Evolutionary conservation across 169 alveolate species (phyloP), one percentile per base, ranked within the genome.

Genomic region (Fabrea salina): DNA sequence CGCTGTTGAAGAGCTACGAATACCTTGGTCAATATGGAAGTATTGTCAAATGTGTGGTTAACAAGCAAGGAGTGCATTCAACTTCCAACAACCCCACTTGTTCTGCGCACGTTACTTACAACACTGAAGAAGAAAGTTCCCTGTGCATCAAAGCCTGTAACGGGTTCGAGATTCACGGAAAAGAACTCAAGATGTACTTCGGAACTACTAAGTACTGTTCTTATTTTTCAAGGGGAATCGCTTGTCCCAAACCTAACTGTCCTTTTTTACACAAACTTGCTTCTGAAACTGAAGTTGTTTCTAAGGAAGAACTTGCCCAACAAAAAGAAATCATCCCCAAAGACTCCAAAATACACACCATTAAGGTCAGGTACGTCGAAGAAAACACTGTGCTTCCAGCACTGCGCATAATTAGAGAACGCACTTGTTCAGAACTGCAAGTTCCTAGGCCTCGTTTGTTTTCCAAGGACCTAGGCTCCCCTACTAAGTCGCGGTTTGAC

Each of bases 141-240:
- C 39, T 82, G 3, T 92, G 92, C 27, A 83, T 90, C 71, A 80
- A 84, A 70, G 79, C 91, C 3, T 57, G 89, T 8, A 89, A 90
- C 75, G 72, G 77, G 44, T 80, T 77, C 25, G 76, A 25, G 4
- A 33, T 61, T 19, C 88, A 83, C 1, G 77, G 82, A 8, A 51
- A 82, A 27, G 16, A 43, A 39, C 50, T 85, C 4, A 71, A 79
- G 33, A 85, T 76, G n/a, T 71, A 87, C 5, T 85, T 53, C 76
- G 95, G 95, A n/a, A 84, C 93, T 22, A 89, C 90, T 8, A 89
- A 89, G 70, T 89, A 89, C 66, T 89, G 94, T 76, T 81, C 82
- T 47, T 82, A 79, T 67, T 89, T 89, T 79, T 33, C 83, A n/a
- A 82, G 78, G 53, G 89, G 85, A n/a, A 61, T 72, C 33, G 82